A percentile compares a stretch with the other conserved stretches of the same genome.
Conservation (phyloP, 2,329 filamentous ascomycete species). For the Polytolypa hystricis region DNA sequence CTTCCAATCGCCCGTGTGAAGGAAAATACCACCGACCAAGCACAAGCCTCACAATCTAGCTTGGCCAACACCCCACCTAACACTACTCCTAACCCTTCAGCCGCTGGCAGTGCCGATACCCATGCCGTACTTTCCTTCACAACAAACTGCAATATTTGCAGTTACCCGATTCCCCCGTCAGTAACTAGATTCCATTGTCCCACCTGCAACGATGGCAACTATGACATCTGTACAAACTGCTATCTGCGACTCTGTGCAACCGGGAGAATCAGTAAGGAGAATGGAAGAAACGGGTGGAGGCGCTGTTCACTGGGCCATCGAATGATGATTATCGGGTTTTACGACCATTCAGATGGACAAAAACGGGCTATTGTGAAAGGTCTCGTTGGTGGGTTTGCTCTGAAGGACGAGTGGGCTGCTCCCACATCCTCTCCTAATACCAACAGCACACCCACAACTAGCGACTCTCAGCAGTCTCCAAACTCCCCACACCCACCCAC, state of each 20-base stretch:
- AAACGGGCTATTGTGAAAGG: constrained; percentile 58
- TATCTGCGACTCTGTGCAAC: constrained; percentile 57
- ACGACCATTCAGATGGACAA: constrained; percentile 56
- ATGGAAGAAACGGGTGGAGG: constrained; percentile 72
- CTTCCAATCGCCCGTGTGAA: constrained; percentile 60
- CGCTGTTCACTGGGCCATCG: constrained; percentile 70
- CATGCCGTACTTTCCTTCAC: constrained; percentile 62
- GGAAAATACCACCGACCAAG: constrained; percentile 8
- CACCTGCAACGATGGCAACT: constrained; percentile 66
- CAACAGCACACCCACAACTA: constrained; percentile 18
- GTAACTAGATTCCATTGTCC: constrained; percentile 71
- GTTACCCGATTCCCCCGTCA: constrained; percentile 56
- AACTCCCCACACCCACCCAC: constrained; percentile 7
- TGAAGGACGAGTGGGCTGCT: constrained; percentile 48
- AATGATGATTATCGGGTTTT: constrained; percentile 71
- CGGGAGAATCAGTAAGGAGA: constrained; percentile 58
- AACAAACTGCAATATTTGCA: constrained; percentile 70
- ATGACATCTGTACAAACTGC: constrained; percentile 72
- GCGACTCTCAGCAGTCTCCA: constrained; percentile 17
- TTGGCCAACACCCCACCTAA: constrained; percentile 13
- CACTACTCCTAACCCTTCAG: constrained; percentile 23
- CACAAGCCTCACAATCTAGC: constrained; percentile 10
- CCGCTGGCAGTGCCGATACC: constrained; percentile 33
- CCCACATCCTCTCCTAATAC: constrained; percentile 4
- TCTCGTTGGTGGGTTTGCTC: constrained; percentile 62